Evolutionary conservation across 2,329 filamentous ascomycete genomes (phyloP).

Genomic region (Dactylellina parvicollis): DNA sequence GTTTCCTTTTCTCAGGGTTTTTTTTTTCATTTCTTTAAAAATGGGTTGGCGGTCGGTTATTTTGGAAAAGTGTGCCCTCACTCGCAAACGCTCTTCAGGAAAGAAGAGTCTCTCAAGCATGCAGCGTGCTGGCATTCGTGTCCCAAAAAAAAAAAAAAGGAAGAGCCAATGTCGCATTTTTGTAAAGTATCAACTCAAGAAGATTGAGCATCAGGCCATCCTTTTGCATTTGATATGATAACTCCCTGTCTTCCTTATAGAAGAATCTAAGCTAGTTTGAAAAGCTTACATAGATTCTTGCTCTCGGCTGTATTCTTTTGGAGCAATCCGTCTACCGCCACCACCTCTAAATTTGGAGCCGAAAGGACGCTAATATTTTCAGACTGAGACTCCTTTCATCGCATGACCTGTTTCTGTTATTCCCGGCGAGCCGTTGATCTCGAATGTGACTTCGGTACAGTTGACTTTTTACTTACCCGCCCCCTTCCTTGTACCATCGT

Average conservation of each 20-base stretch:
- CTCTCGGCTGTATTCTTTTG: not conserved
- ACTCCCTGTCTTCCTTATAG: no score
- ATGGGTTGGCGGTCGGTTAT: no score
- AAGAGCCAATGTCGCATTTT: not conserved
- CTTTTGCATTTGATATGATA: conserved; percentile 1
- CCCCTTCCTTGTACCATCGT: conserved; percentile 21
- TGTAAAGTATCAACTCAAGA: conserved; percentile 13
- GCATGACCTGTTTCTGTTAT: conserved; percentile 2
- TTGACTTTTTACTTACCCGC: not conserved
- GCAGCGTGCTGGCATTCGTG: no score
- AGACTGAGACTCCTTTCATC: conserved; percentile 9
- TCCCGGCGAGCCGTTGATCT: not conserved
- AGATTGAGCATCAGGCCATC: conserved; percentile 3
- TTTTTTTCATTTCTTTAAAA: conserved; percentile 13
- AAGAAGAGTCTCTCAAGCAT: no score
- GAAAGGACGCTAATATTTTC: not conserved
- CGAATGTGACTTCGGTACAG: conserved; percentile 5
- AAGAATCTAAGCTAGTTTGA: no score
- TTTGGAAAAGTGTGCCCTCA: no score
- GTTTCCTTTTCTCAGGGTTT: conserved; percentile 5
- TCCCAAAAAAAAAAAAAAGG: no score
- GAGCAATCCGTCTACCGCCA: not conserved
- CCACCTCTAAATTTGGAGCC: conserved; percentile 16
- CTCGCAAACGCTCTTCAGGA: no score
- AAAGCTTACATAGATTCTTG: no score